Evolutionary conservation across 371 early-diverging fungal genomes (phyloP), one percentile per base, ranked within the genome.

Genomic region (Massospora cicadina): DNA sequence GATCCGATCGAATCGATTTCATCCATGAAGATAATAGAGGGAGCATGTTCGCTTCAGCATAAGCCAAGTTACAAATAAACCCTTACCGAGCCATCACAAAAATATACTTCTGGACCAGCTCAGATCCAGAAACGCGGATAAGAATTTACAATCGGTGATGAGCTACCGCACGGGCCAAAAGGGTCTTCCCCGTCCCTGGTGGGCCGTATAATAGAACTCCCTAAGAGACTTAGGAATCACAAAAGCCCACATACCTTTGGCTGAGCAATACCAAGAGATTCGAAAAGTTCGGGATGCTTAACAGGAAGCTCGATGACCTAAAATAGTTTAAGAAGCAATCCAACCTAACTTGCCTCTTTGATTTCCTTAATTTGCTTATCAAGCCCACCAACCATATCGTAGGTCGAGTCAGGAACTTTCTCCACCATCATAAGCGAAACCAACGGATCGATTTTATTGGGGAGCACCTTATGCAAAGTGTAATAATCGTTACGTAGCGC

Each of bases 1-100:
- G 94, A 93, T 59, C 99, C 99, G 72, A 99, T 98, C 17, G 96
- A 93, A 77, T 99, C 99, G 61, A 99, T 98, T 81, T 99, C 99
- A 78, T 99, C 99, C 92, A 99, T 98, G 72, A 99, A 99, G 72
- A 99, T 98, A 69, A 99, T 99, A 32, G 96, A 91, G 26, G 98
- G 98, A 0, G 96, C 96, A 69, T 95, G 91, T 74, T 96, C 95
- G 66, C 86, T 75, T 67, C 1, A 28, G 31, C 21, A 26, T 23
- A 53, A 25, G 55, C 1, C 54, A 53, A 27, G 12, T 7, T n/a
- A 24, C 31, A 25, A 59, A 0, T 2, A 12, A 30, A 57, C 2
- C 5, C 71, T 65, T 80, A 84, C 70, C 95, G 82, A 54, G 99
- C 99, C 98, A 99, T 97, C 33, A 97, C 95, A 73, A 99, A 99